A percentile compares a stretch with the other conserved stretches of the same genome.
Evolutionary conservation across 208 protist genomes (phyloP).

Genomic region (Naegleria gruberi): DNA sequence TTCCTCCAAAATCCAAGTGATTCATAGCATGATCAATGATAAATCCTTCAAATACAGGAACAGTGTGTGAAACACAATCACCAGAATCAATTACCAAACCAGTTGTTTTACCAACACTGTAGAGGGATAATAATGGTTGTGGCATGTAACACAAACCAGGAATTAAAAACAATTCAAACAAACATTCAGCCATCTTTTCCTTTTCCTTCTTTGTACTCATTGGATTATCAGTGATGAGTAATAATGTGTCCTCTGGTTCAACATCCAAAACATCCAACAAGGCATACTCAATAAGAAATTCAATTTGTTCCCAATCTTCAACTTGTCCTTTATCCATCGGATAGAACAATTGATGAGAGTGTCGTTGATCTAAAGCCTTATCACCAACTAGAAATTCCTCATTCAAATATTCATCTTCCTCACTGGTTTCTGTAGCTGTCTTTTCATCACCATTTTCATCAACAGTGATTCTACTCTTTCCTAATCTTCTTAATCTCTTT

Average conservation of each 20-base stretch:
- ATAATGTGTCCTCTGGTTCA: slow-evolving; percentile 18
- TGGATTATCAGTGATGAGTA: slow-evolving; percentile 35
- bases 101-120: slow-evolving; percentile 44
- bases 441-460: neutral
- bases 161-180: slow-evolving; percentile 43
- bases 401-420: neutral
- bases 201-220: slow-evolving; percentile 28
- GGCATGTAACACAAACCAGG: slow-evolving; percentile 36
- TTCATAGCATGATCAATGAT: slow-evolving; percentile 20
- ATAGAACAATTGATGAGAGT: neutral
- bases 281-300: slow-evolving; percentile 27
- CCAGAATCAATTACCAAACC: slow-evolving; percentile 49
- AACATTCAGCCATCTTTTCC: slow-evolving; percentile 36
- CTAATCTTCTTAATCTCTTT: neutral
- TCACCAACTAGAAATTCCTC: slow-evolving; percentile 48
- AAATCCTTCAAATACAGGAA: slow-evolving; percentile 44
- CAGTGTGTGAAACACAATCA: slow-evolving; percentile 43
- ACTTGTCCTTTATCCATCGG: slow-evolving; percentile 25
- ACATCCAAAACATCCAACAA: slow-evolving; percentile 33
- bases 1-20: slow-evolving; percentile 23
- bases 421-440: neutral
- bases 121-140: slow-evolving; percentile 49
- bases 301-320: slow-evolving; percentile 36
- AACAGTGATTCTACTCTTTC: neutral
- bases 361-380: slow-evolving; percentile 49